Evolutionary conservation across 1,284 basidiomycete genomes (phyloP).

Genomic region (Wolfiporia cocos): DNA sequence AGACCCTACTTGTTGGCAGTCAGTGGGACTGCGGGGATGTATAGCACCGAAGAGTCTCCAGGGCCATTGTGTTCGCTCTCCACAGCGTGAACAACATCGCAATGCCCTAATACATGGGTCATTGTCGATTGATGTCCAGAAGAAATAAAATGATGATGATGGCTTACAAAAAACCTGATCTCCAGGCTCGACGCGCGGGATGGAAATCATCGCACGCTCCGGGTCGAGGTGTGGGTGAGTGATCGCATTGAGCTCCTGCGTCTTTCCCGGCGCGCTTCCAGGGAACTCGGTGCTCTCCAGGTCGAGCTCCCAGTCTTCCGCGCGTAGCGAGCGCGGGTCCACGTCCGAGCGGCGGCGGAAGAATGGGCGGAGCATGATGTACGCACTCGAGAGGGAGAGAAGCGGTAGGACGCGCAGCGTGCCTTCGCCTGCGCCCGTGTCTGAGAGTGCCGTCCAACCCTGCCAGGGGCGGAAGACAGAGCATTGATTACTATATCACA

Average conservation of each 20-base stretch:
- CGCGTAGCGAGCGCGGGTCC: constrained; percentile 19
- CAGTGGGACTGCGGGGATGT: constrained; percentile 74
- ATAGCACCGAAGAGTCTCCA: constrained; percentile 69
- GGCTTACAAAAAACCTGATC: constrained; percentile 69
- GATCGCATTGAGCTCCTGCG: constrained; percentile 54
- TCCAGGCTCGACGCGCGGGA: constrained; percentile 58
- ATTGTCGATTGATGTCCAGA: background rate
- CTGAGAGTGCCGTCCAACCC: constrained; percentile 66
- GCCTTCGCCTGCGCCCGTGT: constrained; percentile 60
- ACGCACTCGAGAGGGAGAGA: constrained; percentile 54
- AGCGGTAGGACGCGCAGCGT: constrained; percentile 56
- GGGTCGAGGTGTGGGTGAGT: constrained; percentile 73
- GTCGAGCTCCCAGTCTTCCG: constrained; percentile 61
- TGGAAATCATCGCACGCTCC: constrained; percentile 42
- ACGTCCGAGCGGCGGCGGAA: constrained; percentile 39
- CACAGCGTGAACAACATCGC: constrained; percentile 69
- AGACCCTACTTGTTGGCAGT: constrained; percentile 52
- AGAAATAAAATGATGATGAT: background rate
- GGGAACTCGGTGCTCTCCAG: constrained; percentile 55
- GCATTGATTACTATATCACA: constrained; percentile 65
- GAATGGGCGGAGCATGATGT: constrained; percentile 72
- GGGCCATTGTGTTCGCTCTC: constrained; percentile 55
- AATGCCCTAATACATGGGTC: constrained; percentile 39
- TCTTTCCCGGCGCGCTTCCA: constrained; percentile 51
- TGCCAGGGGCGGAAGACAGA: constrained; percentile 77